Evolutionary conservation across 169 alveolate genomes (phyloP), one percentile per base, ranked within the genome.

Genomic region (Eimeria brunetti): DNA sequence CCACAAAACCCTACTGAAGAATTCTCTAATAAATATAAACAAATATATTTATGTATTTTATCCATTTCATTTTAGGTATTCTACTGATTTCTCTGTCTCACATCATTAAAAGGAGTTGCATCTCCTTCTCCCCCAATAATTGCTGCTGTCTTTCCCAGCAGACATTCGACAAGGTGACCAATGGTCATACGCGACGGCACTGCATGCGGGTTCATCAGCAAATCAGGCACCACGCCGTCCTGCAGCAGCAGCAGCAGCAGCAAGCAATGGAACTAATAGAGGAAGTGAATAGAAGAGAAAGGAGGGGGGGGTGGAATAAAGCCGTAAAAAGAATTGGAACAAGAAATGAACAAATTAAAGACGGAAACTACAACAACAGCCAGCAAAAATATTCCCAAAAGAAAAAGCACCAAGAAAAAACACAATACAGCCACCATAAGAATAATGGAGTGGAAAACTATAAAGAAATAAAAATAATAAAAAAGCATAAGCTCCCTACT

Each of bases 121-220:
- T 99, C 99, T 27, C 99, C 99, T 95, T 99, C 99, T 95, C 98
- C 97, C 0, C 99, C 99, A 89, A 98, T 98, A 49, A 99, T 97
- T 30, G 99, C 98, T 0, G 99, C 99, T 27, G 99, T 99, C 97
- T 99, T 99, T 27, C 99, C 99, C 30, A 98, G 97, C 56, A 99
- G 97, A 94, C 99, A 99, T 97, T 99, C 99, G 73, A 99, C 99
- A 97, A 99, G 97, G 97, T 99, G 99, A 7, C 99, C 99, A 89
- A 99, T 99, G 18, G 99, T 99, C 99, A 99, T 99, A 75, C 99
- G 99, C 60, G 99, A 99, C 27, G 99, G 99, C 84, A 99, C 99
- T 93, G 99, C 99, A 96, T 99, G 99, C 24, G 99, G 99, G 96
- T 99, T 99, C 98, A 99, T 99, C 56, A 99, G 99, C 46, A 99